These are phyloP conservation scores for Arachis hypogaea DNA, from an alignment of 306 rosid species.

Conservation along the genomic window DNA sequence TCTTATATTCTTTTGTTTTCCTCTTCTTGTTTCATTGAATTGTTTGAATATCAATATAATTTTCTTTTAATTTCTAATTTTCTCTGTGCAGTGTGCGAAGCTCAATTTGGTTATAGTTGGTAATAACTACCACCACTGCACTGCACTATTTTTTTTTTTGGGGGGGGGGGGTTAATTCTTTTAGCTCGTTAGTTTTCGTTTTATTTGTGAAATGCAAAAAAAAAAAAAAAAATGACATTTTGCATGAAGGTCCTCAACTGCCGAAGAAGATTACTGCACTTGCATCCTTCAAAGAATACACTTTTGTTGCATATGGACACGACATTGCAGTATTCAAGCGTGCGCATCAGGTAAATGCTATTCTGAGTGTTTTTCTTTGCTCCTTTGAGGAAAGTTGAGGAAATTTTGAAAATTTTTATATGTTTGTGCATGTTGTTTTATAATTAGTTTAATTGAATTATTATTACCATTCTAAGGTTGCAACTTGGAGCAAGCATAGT, in stretches of 20 bases:
- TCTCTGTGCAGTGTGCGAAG: slow-evolving; percentile 75
- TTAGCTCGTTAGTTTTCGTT: background rate
- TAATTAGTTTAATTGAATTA: background rate
- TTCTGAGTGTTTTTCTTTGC: slow-evolving; percentile 8
- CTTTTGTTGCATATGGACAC: slow-evolving; percentile 75
- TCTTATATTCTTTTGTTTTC: background rate
- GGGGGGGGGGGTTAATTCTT: too few relatives aligned
- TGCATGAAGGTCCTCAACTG: slow-evolving; percentile 70
- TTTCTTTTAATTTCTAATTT: background rate
- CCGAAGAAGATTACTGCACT: slow-evolving; percentile 89
- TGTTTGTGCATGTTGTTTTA: too few relatives aligned
- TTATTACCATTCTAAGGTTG: slow-evolving; percentile 53
- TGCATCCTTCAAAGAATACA: slow-evolving; percentile 79
- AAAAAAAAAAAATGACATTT: background rate
- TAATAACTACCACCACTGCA: slow-evolving; percentile 26
- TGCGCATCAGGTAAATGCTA: slow-evolving; percentile 68
- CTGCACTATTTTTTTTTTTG: background rate
- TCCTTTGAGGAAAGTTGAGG: background rate
- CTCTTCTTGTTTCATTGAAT: background rate
- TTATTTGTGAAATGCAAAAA: background rate
- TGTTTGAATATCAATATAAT: background rate
- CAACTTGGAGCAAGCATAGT: slow-evolving; percentile 74
- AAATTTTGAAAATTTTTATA: slow-evolving; percentile 9
- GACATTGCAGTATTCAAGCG: slow-evolving; percentile 78
- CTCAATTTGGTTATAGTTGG: slow-evolving; percentile 76